phyloP scores from a whole-genome alignment of 345 rosid genomes.

The Hibiscus mutabilis region DNA sequence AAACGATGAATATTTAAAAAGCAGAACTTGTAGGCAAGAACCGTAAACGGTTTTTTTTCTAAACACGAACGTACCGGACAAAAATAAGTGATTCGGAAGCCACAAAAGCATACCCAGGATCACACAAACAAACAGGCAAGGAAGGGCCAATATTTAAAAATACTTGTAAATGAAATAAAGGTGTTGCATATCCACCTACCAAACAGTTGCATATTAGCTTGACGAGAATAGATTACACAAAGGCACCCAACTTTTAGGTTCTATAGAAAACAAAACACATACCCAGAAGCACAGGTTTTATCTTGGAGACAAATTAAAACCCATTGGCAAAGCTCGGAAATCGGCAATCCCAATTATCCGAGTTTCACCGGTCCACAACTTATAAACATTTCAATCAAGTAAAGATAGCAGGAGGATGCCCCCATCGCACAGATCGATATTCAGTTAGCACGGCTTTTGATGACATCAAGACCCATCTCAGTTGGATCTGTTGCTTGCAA shows the following conservation, averaged over 20 bases:
- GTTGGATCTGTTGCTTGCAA: neutral
- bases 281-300: conserved; percentile 18
- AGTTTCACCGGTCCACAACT: conserved; percentile 24
- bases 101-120: conserved; percentile 17
- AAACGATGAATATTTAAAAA: too few relatives aligned
- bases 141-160: neutral
- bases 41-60: too few relatives aligned
- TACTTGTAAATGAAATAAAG: conserved; percentile 16
- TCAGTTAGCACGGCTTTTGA: conserved; percentile 49
- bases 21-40: too few relatives aligned
- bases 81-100: conserved; percentile 4
- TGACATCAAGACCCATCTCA: neutral
- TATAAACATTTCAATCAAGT: conserved; percentile 22
- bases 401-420: conserved; percentile 11
- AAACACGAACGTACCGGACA: too few relatives aligned
- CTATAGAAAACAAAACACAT: conserved; percentile 21
- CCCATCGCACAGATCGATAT: conserved; percentile 1
- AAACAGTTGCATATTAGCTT: conserved; percentile 38
- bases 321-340: conserved; percentile 21
- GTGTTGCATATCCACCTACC: conserved; percentile 25
- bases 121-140: conserved; percentile 3
- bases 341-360: conserved; percentile 17
- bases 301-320: conserved; percentile 10
- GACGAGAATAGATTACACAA: conserved; percentile 31
- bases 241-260: conserved; percentile 26